A percentile compares a stretch with the other conserved stretches of the same genome.
Conservation (phyloP, 2,329 filamentous ascomycete species). For the Lasiodiplodia sp. region DNA sequence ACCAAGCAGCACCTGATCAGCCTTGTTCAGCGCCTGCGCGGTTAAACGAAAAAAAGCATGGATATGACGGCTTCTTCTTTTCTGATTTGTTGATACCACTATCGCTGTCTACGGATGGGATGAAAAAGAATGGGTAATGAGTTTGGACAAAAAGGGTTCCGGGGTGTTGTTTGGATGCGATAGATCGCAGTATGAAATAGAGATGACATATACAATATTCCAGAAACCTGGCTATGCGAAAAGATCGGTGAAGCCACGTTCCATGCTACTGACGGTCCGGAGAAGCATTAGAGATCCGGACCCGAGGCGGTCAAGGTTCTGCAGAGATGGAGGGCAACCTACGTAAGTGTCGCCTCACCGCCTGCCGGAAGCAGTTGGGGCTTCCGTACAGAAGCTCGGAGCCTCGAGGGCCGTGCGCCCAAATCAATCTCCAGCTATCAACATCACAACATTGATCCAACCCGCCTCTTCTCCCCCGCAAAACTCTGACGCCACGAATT, state of each 20-base stretch:
- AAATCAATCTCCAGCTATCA: conserved; percentile 25
- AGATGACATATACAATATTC: neutral
- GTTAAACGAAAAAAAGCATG: conserved; percentile 31
- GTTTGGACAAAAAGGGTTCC: conserved; percentile 1
- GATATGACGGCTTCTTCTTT: conserved; percentile 25
- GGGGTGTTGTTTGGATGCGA: conserved; percentile 7
- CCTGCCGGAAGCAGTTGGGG: neutral
- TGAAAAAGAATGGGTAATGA: conserved; percentile 25
- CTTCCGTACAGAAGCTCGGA: conserved; percentile 17
- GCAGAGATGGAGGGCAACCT: neutral
- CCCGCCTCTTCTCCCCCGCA: conserved; percentile 1
- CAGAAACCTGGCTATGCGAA: neutral
- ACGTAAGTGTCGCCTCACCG: neutral
- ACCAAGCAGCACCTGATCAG: conserved; percentile 71
- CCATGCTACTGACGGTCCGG: neutral
- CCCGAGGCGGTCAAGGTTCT: neutral
- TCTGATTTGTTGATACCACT: conserved; percentile 31
- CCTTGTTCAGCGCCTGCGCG: conserved; percentile 63
- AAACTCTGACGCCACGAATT: neutral
- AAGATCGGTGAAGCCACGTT: no score
- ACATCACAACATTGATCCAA: conserved; percentile 9
- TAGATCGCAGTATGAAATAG: conserved; percentile 5
- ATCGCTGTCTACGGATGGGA: conserved; percentile 19
- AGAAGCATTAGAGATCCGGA: neutral
- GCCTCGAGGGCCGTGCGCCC: neutral